Evolutionary conservation across 176 grass and related monocot genomes (phyloP), one percentile per base, ranked within the genome.

Genomic region (Aechmea fasciata): DNA sequence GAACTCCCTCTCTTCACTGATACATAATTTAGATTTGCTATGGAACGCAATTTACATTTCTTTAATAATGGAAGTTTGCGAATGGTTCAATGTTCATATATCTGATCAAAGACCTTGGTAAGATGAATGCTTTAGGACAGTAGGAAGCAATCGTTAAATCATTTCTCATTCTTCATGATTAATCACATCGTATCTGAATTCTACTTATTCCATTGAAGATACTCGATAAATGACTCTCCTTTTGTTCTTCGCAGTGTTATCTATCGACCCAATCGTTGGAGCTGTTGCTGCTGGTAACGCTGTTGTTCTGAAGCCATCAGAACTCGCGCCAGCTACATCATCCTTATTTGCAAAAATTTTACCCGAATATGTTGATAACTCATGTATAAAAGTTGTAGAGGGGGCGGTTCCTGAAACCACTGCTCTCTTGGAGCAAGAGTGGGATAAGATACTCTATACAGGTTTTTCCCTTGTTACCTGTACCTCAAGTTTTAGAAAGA

Each of bases 361-460:
- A 66, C 95, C 95, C 15, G 74, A 88, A 52, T 99, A 99, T 68
- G 29, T 99, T 2, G 95, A 99, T 65, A 80, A 64, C 74, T 86
- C 95, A 10, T 99, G 87, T 22, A 82, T 99, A 63, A 99, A 85
- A 84, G 95, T 99, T 20, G 69, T 99, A 18, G 89, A 94, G 83
- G 95, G 90, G 33, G 78, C 67, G 14, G 19, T 90, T 67, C 9
- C 66, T 17, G 95, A 99, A 80, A 94, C 90, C 47, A 82, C 84
- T 0, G 72, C 50, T 24, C 87, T 99, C 18, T 82, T 99, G 80
- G 82, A 90, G 24, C 80, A 93, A 57, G 93, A 80, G 65, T 99
- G 90, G 87, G 95, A 99, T 20, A 99, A 99, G 80, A 99, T 99
- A 68, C 77, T 99, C 15, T 99, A 99, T 72, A 99, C 95, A 84